Evolutionary conservation across 768 basidiomycete species (phyloP), one percentile per base, ranked within the genome.

Genomic region (Mycena filopes): DNA sequence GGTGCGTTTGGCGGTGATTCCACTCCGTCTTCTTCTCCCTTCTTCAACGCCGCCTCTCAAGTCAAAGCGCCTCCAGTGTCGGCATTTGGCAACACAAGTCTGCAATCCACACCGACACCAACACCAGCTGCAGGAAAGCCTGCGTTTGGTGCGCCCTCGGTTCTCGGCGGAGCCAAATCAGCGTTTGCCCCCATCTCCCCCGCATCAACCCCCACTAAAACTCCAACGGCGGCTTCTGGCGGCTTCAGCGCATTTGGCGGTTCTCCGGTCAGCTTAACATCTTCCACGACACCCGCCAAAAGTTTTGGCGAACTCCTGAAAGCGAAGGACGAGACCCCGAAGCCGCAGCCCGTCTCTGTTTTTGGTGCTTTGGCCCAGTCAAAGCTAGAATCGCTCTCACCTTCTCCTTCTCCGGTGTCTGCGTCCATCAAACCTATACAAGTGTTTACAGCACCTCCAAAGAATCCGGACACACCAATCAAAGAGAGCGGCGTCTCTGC

Each of bases 271-370:
- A 80, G 81, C 1, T 87, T 89, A 62, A 75, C 78, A 5, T 77
- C 81, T 18, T 77, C 82, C 55, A 69, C 81, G 8, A 80, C 77
- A 0, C 75, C 78, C 1, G 77, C 79, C 38, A 85, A 83, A 68
- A 86, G 91, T 0, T 94, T 90, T 68, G 75, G 79, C n/a, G 88
- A 92, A 29, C 71, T 92, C 48, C 76, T 92, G 61, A 84, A 87
- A 72, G 74, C 67, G 18, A 78, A 71, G 46, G 78, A 76, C 47
- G 72, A 72, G 21, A 73, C 75, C 23, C 49, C 63, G 26, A 78
- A 71, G 36, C 66, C 73, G 9, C 65, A 72, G 12, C 73, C 72
- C 25, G 45, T 65, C 2, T 60, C 58, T 31, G 51, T 55, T 47
- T 46, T 60, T 23, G 42, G 46, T 48, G 48, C 46, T 12, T 47